These are phyloP conservation scores for Litchi chinensis DNA, from an alignment of 345 rosid genomes.

Conservation along the genomic window DNA sequence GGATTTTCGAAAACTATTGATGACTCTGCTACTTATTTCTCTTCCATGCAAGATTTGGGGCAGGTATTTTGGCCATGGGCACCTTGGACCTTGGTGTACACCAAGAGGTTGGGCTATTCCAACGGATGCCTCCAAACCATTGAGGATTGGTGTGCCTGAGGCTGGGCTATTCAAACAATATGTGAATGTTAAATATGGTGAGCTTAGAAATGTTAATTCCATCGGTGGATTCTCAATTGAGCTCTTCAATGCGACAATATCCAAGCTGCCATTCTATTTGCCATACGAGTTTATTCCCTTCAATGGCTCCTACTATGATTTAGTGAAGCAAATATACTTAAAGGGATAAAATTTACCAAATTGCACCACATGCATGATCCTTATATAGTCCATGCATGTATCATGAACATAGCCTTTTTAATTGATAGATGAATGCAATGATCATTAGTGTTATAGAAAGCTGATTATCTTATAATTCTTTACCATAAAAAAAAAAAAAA, in stretches of 20 bases:
- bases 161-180: neutral
- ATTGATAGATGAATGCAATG: too few species aligned
- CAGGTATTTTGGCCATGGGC: conserved; percentile 36
- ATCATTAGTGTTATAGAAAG: too few species aligned
- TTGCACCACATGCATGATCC: too few species aligned
- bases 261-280: conserved; percentile 23
- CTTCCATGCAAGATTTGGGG: conserved; percentile 24
- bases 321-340: conserved; percentile 22
- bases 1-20: conserved; percentile 26
- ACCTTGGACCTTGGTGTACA: neutral
- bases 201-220: neutral
- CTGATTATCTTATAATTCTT: too few species aligned
- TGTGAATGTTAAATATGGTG: neutral
- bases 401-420: too few species aligned
- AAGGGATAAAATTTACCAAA: conserved; percentile 10
- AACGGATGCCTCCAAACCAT: neutral
- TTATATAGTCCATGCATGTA: too few species aligned
- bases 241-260: neutral
- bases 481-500: too few species aligned
- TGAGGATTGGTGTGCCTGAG: conserved; percentile 30
- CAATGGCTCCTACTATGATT: conserved; percentile 13
- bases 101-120: conserved; percentile 33
- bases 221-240: conserved; percentile 27
- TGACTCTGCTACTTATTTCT: neutral
- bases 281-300: conserved; percentile 8